A percentile compares a stretch with the other conserved stretches of the same genome.
These are phyloP conservation scores for Grigorovia humatica DNA, from an alignment of 805 yeast genomes.

Conservation along the genomic window DNA sequence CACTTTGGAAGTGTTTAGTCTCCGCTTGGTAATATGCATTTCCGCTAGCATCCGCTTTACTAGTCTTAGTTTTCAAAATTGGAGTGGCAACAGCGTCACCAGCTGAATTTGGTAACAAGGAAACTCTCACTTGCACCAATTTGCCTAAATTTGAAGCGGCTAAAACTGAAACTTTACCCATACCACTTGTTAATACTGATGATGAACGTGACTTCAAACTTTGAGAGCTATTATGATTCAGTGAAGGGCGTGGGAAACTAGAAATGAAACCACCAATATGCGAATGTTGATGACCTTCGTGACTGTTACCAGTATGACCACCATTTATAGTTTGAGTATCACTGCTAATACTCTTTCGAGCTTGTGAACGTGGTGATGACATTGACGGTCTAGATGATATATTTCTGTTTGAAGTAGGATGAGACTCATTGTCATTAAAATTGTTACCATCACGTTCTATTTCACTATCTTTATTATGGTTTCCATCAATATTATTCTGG, in stretches of 20 bases:
- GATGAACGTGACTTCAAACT: conserved; percentile 1
- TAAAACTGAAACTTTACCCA: conserved; percentile 36
- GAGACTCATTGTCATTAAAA: neutral
- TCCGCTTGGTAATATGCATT: conserved; percentile 46
- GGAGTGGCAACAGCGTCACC: conserved; percentile 30
- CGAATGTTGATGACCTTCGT: neutral
- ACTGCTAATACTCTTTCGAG: neutral
- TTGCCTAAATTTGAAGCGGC: conserved; percentile 36
- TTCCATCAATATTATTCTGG: too few relatives aligned
- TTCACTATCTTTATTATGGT: conserved; percentile 11
- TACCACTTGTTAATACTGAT: neutral
- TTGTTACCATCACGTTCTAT: conserved; percentile 40
- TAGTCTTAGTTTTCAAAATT: conserved; percentile 52
- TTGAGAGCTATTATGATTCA: neutral
- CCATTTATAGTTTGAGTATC: neutral
- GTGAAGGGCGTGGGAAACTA: neutral
- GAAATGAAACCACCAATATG: neutral
- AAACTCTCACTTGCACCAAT: conserved; percentile 43
- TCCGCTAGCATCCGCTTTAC: conserved; percentile 40
- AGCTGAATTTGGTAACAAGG: conserved; percentile 36
- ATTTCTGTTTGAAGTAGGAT: neutral
- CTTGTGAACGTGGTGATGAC: neutral
- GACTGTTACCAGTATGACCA: neutral
- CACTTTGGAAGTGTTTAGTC: conserved; percentile 54
- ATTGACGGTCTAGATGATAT: neutral